A percentile compares a stretch with the other conserved stretches of the same genome.
Conservation (phyloP, 495 filamentous ascomycete genomes). For the Hypomontagnella submonticulosa region DNA sequence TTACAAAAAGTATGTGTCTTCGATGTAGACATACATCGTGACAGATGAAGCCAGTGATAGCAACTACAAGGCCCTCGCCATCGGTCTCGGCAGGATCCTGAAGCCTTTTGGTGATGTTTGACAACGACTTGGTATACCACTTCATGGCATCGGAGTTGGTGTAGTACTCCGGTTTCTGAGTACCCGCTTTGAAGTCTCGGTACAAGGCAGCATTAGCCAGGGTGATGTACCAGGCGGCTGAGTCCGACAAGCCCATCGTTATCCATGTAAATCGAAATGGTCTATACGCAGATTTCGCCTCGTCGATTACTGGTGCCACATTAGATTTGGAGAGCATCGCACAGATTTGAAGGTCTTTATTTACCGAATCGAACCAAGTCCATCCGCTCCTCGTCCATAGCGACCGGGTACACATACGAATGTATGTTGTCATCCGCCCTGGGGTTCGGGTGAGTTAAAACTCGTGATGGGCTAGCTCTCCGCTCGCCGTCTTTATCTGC, state of each 20-base stretch:
- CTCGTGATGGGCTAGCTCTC: conserved; percentile 1
- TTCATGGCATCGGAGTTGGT: conserved; percentile 38
- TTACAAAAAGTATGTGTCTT: not conserved
- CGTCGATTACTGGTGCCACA: conserved; percentile 30
- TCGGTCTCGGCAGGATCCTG: conserved; percentile 28
- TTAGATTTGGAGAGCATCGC: conserved; percentile 15
- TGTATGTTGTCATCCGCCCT: conserved; percentile 26
- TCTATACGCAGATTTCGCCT: conserved; percentile 28
- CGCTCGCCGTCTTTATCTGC: not conserved
- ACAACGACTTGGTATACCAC: conserved; percentile 43
- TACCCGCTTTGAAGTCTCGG: conserved; percentile 9
- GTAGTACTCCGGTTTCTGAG: conserved; percentile 22
- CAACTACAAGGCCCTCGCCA: conserved; percentile 39
- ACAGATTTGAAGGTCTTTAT: not conserved
- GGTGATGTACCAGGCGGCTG: conserved; percentile 43
- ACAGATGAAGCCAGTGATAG: conserved; percentile 43
- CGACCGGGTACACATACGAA: conserved; percentile 21
- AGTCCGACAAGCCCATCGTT: conserved; percentile 39
- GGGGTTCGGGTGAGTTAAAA: conserved; percentile 11
- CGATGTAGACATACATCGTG: conserved; percentile 39
- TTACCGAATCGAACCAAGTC: conserved; percentile 38
- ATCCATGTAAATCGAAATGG: conserved; percentile 44
- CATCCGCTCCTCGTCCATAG: conserved; percentile 42
- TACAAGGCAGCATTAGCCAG: conserved; percentile 38
- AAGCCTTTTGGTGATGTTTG: conserved; percentile 38